Evolutionary conservation across 2,329 filamentous ascomycete genomes (phyloP), one percentile per base, ranked within the genome.

Genomic region (Xylariaceae sp.): DNA sequence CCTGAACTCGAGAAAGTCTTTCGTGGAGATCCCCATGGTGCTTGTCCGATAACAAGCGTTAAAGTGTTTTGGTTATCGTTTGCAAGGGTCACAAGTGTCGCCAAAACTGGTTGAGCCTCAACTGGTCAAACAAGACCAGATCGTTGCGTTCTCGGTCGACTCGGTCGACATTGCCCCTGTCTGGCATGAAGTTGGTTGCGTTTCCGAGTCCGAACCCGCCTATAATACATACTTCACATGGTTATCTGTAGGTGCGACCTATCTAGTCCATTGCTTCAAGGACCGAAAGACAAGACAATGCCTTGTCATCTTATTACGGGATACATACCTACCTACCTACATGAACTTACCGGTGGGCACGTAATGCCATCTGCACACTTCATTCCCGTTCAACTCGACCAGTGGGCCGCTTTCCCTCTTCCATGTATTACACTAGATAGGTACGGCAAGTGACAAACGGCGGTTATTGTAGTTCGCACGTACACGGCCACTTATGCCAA

Each of bases 161-260:
- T 64, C 58, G 67, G 68, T 68, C 67, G 64, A 62, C 67, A 63
- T 32, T 32, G 67, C 57, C 66, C 67, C 63, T 68, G 66, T 59
- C 60, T 35, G 37, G 32, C 43, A 47, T 41, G 12, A 51, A 46
- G 52, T 46, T 47, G 30, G 3, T 50, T 30, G 41, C 35, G 41
- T 49, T 30, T 52, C 60, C 55, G 19, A 19, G 19, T 19, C 19
- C 19, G 19, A 19, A 53, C 52, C 58, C 51, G 3, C 6, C 8
- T 37, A n/a, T 37, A 34, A 5, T 34, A 34, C 32, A 8, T 5
- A 34, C 6, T 34, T 5, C 32, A 34, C 8, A 11, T 7, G 35
- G 8, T 9, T 11, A 7, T 37, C 31, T 30, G 1, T 32, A 31
- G 4, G 43, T 45, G 43, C 43, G 32, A 45, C 43, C 29, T 12